A percentile compares a stretch with the other conserved stretches of the same genome.
These are phyloP conservation scores for Cardamine resedifolia DNA, from an alignment of 345 rosid species.

Conservation along the genomic window DNA sequence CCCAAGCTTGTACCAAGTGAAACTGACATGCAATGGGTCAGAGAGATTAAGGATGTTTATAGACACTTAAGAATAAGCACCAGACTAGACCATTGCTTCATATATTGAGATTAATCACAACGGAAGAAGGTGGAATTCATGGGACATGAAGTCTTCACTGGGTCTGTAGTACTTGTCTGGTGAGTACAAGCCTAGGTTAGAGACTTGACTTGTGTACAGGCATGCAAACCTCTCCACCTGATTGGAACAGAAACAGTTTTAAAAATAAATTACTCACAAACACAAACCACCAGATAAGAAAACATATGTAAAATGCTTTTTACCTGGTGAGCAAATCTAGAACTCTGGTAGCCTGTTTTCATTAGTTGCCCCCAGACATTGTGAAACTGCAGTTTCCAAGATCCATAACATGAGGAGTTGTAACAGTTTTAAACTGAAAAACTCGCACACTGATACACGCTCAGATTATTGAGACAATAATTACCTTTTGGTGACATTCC, in stretches of 20 bases:
- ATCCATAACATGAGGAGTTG: not conserved
- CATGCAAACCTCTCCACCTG: constrained; percentile 99
- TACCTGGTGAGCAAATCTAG: constrained; percentile 99
- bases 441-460: not conserved
- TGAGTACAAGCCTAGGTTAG: constrained; percentile 85
- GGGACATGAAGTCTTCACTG: constrained; percentile 94
- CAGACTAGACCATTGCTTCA: constrained; percentile 16
- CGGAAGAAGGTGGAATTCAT: constrained; percentile 77
- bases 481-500: constrained; percentile 72
- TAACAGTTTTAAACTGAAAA: not conserved
- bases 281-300: not conserved
- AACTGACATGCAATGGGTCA: not conserved
- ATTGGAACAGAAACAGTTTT: constrained; percentile 6
- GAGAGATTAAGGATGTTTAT: constrained; percentile 10
- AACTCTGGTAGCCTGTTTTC: constrained; percentile 98
- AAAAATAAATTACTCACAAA: not conserved
- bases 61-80: constrained; percentile 30
- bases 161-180: constrained; percentile 94
- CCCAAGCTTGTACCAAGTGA: not conserved
- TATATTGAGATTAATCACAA: constrained; percentile 33
- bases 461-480: not conserved
- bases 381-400: constrained; percentile 62
- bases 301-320: not conserved
- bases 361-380: constrained; percentile 95
- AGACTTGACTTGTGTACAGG: constrained; percentile 90